Conservation (phyloP, 148 eudicot genomes). For the Nepenthes mirabilis region DNA sequence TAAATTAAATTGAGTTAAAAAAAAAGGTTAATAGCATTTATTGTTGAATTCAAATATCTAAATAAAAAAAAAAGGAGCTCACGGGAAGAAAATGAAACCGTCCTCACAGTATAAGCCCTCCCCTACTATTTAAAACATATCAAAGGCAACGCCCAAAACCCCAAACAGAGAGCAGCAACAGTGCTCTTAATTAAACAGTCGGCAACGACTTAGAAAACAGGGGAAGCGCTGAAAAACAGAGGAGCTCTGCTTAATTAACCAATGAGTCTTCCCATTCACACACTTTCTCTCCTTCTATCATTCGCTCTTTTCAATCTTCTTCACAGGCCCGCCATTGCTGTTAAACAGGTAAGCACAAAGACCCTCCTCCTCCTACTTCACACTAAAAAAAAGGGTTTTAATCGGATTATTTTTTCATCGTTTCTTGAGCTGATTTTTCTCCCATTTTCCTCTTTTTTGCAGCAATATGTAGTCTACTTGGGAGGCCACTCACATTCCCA, state of each 20-base stretch:
- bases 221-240: not conserved
- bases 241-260: not conserved
- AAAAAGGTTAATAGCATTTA: too few relatives aligned
- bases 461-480: slow-evolving; percentile 74
- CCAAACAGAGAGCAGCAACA: not conserved
- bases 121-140: not conserved
- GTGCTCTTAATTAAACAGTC: not conserved
- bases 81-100: too few relatives aligned
- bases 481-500: slow-evolving; percentile 47
- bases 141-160: not conserved
- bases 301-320: slow-evolving; percentile 21
- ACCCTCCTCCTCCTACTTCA: too few relatives aligned
- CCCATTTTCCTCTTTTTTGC: not conserved
- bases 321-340: slow-evolving; percentile 35
- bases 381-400: too few relatives aligned
- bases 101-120: not conserved
- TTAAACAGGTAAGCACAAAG: slow-evolving; percentile 34
- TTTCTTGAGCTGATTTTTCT: not conserved
- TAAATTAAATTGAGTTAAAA: too few relatives aligned
- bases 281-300: slow-evolving; percentile 13
- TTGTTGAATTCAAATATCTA: too few relatives aligned
- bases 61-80: too few relatives aligned
- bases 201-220: not conserved
- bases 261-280: slow-evolving; percentile 12
- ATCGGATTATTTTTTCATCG: too few relatives aligned